phyloP scores from a whole-genome alignment of 2,329 filamentous ascomycete species.

The Thielaviopsis musarum region DNA sequence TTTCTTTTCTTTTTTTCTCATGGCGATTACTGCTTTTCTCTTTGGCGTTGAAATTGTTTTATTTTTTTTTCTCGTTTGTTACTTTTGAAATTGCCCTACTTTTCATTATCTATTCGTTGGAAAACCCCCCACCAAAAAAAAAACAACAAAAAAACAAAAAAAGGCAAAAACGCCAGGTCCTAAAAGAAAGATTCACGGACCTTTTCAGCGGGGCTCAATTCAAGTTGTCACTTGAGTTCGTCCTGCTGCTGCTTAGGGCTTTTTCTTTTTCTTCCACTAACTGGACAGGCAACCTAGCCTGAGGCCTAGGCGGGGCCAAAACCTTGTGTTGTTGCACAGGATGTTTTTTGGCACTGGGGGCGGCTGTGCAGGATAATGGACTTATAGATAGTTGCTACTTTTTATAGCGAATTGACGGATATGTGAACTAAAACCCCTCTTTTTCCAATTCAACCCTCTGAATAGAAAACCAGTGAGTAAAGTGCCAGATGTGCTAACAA shows the following conservation, averaged over 20 bases:
- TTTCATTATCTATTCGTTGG: neutral
- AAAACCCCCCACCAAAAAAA: too few species aligned
- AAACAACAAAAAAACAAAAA: neutral
- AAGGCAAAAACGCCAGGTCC: too few species aligned
- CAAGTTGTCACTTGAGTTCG: too few species aligned
- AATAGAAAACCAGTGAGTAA: too few species aligned
- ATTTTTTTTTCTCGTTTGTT: constrained; percentile 4
- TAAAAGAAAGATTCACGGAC: too few species aligned
- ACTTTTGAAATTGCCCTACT: neutral
- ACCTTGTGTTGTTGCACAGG: neutral
- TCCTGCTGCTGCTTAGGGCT: too few species aligned
- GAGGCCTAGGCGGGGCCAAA: neutral
- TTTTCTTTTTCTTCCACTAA: too few species aligned
- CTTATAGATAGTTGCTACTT: neutral
- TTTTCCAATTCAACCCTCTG: too few species aligned
- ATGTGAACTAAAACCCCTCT: neutral
- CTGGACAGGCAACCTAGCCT: too few species aligned
- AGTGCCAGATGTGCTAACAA: too few species aligned
- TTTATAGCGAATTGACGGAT: neutral
- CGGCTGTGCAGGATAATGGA: neutral
- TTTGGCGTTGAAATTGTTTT: constrained; percentile 9
- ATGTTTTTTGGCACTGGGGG: neutral
- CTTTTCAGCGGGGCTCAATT: too few species aligned
- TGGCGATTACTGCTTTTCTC: constrained; percentile 6
- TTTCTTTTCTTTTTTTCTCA: constrained; percentile 4